Evolutionary conservation across 257 asterid species (phyloP), one percentile per base, ranked within the genome.

Genomic region (Jasminum sambac): DNA sequence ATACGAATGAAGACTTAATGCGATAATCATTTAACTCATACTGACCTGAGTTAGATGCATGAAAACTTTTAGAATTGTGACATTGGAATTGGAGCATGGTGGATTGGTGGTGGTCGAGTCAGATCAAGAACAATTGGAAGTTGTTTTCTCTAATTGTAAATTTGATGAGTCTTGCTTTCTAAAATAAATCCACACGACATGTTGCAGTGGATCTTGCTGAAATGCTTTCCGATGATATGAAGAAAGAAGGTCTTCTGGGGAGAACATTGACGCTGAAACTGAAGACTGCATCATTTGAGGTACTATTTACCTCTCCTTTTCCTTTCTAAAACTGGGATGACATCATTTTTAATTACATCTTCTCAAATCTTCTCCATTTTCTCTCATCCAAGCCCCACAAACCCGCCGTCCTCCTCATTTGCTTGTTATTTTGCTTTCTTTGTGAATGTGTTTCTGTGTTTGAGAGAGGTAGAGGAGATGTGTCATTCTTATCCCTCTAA

Each of bases 251-350:
- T 72, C 89, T 95, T 71, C 67, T 82, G 63, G 98, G 98, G 72
- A 85, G 86, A 86, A 95, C 98, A 65, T 79, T 95, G 85, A 95
- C 98, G 16, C 71, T 91, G 57, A 95, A 95, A 84, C 77, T 95
- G 87, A 95, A 95, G 81, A 89, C 98, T 64, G 72, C 96, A 68
- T 82, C 78, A 52, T 94, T 95, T 80, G 97, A 95, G 98, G 99
- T 95, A 74, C 67, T 68, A 57, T 42, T 13, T 43, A 64, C 34
- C 41, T 57, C 9, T 26, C n/a, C 40, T 19, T 72, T 44, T 72
- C 17, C 12, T 40, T 39, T 34, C 44, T 24, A 16, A 69, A 24
- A 39, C 19, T 52, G 24, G 39, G 46, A 43, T 36, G 39, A 8
- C 41, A 46, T 39, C n/a, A n/a, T 50, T 66, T 55, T 38, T 43